These are phyloP conservation scores for Ulota crispa DNA, from an alignment of 225 moss, liverwort and hornwort genomes.

Conservation along the genomic window DNA sequence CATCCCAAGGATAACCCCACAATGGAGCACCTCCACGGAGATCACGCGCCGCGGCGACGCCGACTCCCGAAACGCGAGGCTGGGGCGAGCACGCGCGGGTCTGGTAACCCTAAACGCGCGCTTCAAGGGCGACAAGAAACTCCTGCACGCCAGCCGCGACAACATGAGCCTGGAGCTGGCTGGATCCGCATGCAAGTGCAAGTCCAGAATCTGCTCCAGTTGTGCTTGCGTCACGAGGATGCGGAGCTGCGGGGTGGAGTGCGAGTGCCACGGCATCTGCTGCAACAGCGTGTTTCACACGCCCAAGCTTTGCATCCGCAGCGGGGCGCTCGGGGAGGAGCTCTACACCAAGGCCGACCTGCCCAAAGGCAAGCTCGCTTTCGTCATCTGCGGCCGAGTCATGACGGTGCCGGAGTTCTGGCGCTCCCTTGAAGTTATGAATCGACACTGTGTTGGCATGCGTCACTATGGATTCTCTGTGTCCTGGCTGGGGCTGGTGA, in stretches of 20 bases:
- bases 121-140: conserved; percentile 27
- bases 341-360: conserved; percentile 27
- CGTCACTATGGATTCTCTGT: conserved; percentile 27
- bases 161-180: conserved; percentile 14
- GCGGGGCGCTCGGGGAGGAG: conserved; percentile 36
- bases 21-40: conserved; percentile 27
- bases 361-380: conserved; percentile 15
- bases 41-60: conserved; percentile 6
- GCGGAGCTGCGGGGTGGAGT: conserved; percentile 27
- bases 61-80: not conserved
- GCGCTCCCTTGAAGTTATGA: not conserved
- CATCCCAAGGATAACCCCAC: not conserved
- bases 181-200: conserved; percentile 21
- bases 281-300: conserved; percentile 30
- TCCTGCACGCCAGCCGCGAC: conserved; percentile 12
- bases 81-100: conserved; percentile 9
- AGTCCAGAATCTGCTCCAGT: conserved; percentile 7
- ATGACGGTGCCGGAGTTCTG: conserved; percentile 18
- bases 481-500: conserved; percentile 16
- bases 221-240: conserved; percentile 5
- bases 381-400: conserved; percentile 29
- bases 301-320: conserved; percentile 20
- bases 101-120: conserved; percentile 14
- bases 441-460: not conserved
- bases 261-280: conserved; percentile 33